Conservation (phyloP, 2,329 filamentous ascomycete genomes). For the Colletotrichum sp. region DNA sequence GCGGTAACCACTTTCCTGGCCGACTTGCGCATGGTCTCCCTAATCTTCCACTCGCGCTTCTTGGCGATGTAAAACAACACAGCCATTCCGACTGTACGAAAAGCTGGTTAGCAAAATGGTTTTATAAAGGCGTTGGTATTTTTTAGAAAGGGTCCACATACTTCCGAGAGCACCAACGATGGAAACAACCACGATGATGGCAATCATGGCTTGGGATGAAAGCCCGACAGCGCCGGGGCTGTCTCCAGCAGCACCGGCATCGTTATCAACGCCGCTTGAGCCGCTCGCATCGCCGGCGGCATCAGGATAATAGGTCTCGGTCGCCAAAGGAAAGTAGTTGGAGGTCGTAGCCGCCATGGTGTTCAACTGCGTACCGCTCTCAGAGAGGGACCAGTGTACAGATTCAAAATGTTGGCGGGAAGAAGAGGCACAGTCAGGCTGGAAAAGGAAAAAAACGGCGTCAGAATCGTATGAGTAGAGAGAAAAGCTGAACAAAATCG, state of each 20-base stretch:
- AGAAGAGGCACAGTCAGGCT: not conserved
- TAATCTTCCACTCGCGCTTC: slow-evolving; percentile 83
- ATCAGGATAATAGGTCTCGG: slow-evolving; percentile 40
- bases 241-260: slow-evolving; percentile 70
- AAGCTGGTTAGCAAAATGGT: not conserved
- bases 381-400: not conserved
- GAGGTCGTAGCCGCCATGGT: slow-evolving; percentile 46
- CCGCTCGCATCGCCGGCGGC: slow-evolving; percentile 37
- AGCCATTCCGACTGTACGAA: slow-evolving; percentile 61
- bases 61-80: slow-evolving; percentile 81
- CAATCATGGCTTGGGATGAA: slow-evolving; percentile 72
- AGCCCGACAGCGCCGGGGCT: slow-evolving; percentile 65
- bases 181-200: slow-evolving; percentile 76
- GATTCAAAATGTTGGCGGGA: not conserved
- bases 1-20: slow-evolving; percentile 65
- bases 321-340: slow-evolving; percentile 47
- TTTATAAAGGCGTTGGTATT: not conserved
- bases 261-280: slow-evolving; percentile 49
- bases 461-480: slow-evolving; percentile 20
- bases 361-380: not conserved
- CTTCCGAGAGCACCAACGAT: slow-evolving; percentile 72
- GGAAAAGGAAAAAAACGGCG: not conserved
- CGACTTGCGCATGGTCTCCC: slow-evolving; percentile 73
- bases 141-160: slow-evolving; percentile 44
- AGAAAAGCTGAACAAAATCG: slow-evolving; percentile 17